Evolutionary conservation across 2,329 filamentous ascomycete genomes (phyloP).

Genomic region (Cercospora berteroae): DNA sequence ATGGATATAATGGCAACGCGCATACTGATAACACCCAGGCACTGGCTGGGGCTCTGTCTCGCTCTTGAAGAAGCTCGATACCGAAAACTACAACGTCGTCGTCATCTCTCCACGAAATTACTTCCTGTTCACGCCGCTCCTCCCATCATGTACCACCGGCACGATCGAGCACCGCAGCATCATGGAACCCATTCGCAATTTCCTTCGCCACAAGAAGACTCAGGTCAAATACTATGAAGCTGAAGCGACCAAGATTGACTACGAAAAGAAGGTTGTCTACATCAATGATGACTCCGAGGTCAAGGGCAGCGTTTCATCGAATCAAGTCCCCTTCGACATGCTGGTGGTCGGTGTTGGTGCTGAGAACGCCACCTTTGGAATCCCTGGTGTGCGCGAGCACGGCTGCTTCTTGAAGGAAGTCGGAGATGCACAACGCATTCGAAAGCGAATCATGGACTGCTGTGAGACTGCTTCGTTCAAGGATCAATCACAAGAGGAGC

Average conservation of each 20-base stretch:
- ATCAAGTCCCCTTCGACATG: slow-evolving; percentile 96
- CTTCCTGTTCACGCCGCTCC: slow-evolving; percentile 97
- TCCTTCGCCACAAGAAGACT: slow-evolving; percentile 91
- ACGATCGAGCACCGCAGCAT: slow-evolving; percentile 98
- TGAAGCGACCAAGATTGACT: slow-evolving; percentile 92
- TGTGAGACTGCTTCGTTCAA: slow-evolving; percentile 98
- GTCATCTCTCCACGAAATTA: slow-evolving; percentile 98
- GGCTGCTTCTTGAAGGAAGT: slow-evolving; percentile 99
- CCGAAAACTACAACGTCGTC: slow-evolving; percentile 94
- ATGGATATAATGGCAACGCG: slow-evolving; percentile 1
- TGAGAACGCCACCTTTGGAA: slow-evolving; percentile 96
- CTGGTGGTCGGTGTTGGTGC: slow-evolving; percentile 95
- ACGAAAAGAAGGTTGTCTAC: slow-evolving; percentile 81
- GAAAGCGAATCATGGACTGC: slow-evolving; percentile 99
- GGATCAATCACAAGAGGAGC: slow-evolving; percentile 82
- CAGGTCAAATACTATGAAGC: slow-evolving; percentile 97
- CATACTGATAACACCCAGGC: slow-evolving; percentile 53
- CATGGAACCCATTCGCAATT: slow-evolving; percentile 97
- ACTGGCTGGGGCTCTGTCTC: slow-evolving; percentile 97
- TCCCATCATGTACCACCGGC: slow-evolving; percentile 96
- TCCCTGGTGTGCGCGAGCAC: slow-evolving; percentile 90
- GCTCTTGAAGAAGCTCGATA: slow-evolving; percentile 96
- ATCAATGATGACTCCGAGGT: slow-evolving; percentile 92
- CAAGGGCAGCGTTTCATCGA: slow-evolving; percentile 76
- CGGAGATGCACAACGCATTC: slow-evolving; percentile 89